Evolutionary conservation across 257 asterid genomes (phyloP).

Genomic region (Solanum peruvianum): DNA sequence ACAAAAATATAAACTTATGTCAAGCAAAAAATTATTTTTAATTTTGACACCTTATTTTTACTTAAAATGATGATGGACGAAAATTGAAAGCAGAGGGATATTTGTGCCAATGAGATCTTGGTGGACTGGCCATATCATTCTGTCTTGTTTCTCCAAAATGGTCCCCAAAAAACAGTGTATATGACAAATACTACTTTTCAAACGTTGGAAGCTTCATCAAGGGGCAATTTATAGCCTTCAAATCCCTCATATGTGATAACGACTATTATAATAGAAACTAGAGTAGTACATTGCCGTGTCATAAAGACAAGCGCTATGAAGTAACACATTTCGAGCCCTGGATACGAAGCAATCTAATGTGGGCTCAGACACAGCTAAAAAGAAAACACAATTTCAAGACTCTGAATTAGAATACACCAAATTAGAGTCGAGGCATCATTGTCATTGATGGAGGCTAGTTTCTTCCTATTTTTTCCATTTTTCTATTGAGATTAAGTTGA

Average conservation of each 20-base stretch:
- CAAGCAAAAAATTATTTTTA: too few species aligned
- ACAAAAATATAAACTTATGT: too few species aligned
- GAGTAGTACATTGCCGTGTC: background rate
- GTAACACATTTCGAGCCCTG: background rate
- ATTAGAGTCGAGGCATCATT: background rate
- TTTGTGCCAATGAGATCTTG: background rate
- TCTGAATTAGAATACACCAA: background rate
- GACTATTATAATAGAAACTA: background rate
- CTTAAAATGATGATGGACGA: too few species aligned
- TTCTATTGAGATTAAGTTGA: too few species aligned
- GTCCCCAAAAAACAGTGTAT: background rate
- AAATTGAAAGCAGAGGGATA: too few species aligned
- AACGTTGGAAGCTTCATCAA: background rate
- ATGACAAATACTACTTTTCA: background rate
- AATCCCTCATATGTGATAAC: background rate
- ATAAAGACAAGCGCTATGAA: background rate
- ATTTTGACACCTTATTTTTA: too few species aligned
- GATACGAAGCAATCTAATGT: too few species aligned
- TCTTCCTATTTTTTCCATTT: too few species aligned
- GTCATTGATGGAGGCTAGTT: too few species aligned
- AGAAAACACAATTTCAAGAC: background rate
- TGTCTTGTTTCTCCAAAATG: background rate
- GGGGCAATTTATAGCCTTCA: background rate
- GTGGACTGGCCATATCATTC: background rate
- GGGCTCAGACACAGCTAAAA: too few species aligned